phyloP scores from a whole-genome alignment of 768 basidiomycete species.

The Naganishia friedmannii region DNA sequence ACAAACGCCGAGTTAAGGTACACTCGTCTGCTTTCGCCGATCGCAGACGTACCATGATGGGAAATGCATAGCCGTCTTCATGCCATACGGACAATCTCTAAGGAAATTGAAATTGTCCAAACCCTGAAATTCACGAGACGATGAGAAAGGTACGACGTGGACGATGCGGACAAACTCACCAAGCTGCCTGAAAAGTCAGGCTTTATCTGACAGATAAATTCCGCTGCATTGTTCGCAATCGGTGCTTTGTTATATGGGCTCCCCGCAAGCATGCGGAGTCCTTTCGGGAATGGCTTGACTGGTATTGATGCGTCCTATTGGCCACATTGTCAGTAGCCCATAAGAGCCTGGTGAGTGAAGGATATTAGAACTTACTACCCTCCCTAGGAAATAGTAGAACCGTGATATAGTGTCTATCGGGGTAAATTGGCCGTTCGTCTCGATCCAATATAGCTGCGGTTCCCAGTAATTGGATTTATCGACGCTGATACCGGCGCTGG shows the following conservation, averaged over 20 bases:
- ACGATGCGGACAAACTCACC: not conserved
- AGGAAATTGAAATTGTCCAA: constrained; percentile 24
- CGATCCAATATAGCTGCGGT: constrained; percentile 30
- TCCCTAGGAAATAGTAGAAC: constrained; percentile 47
- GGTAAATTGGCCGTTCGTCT: constrained; percentile 15
- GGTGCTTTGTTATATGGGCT: constrained; percentile 40
- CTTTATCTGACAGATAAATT: constrained; percentile 16
- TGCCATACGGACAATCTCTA: constrained; percentile 8
- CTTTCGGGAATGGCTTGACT: constrained; percentile 46
- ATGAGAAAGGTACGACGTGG: not conserved
- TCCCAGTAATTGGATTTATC: constrained; percentile 45
- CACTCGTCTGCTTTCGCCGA: constrained; percentile 12
- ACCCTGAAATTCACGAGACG: not conserved
- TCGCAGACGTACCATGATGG: constrained; percentile 7
- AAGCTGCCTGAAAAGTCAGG: constrained; percentile 5
- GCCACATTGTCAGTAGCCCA: not conserved
- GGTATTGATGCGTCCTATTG: constrained; percentile 31
- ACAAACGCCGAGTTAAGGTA: not conserved
- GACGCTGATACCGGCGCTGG: constrained; percentile 35
- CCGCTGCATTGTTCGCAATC: constrained; percentile 1
- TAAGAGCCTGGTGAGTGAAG: not conserved
- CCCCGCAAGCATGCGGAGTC: constrained; percentile 46
- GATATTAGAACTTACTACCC: constrained; percentile 25
- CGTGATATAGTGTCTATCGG: constrained; percentile 34
- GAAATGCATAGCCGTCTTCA: constrained; percentile 24